Percentiles rank a stretch among this genome's conserved stretches.
phyloP scores from a whole-genome alignment of 495 filamentous ascomycete species.

The Aspergillus steynii region DNA sequence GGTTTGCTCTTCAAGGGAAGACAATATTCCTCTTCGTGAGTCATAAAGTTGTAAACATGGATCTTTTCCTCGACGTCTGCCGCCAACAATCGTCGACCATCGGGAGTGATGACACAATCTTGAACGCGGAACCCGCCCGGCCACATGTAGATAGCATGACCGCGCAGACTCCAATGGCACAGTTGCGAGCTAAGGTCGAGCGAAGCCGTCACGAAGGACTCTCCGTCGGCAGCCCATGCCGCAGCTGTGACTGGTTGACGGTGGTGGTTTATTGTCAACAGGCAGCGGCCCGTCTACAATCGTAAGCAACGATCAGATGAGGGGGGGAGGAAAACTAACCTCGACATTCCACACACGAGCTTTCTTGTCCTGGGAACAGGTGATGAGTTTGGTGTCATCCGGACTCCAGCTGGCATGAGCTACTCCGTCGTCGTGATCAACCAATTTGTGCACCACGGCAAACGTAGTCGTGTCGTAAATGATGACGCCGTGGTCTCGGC shows the following conservation, averaged over 20 bases:
- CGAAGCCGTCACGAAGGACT: constrained; percentile 77
- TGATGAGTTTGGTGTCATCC: constrained; percentile 81
- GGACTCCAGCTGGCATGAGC: constrained; percentile 87
- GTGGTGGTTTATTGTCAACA: constrained; percentile 66
- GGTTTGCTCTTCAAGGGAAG: constrained; percentile 63
- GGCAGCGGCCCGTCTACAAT: constrained; percentile 65
- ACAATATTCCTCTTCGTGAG: constrained; percentile 71
- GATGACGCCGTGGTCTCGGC: constrained; percentile 68
- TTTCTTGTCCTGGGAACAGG: constrained; percentile 71
- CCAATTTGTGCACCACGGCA: constrained; percentile 61
- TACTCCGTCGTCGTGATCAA: constrained; percentile 65
- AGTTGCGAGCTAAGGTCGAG: constrained; percentile 68
- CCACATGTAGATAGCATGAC: constrained; percentile 64
- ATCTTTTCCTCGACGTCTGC: constrained; percentile 69
- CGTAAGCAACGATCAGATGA: constrained; percentile 14
- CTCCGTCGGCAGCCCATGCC: constrained; percentile 78
- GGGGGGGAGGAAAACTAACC: constrained; percentile 47
- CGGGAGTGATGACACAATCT: constrained; percentile 77
- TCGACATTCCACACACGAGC: constrained; percentile 78
- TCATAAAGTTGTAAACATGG: constrained; percentile 79
- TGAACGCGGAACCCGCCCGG: constrained; percentile 72
- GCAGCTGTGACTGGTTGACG: constrained; percentile 81
- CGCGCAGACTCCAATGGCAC: constrained; percentile 60
- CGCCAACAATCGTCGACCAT: constrained; percentile 75
- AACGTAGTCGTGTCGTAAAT: constrained; percentile 82